Percentiles rank a stretch among this genome's conserved stretches.
These are phyloP conservation scores for Wickerhamomyces canadensis DNA, from an alignment of 805 yeast genomes.

Conservation along the genomic window DNA sequence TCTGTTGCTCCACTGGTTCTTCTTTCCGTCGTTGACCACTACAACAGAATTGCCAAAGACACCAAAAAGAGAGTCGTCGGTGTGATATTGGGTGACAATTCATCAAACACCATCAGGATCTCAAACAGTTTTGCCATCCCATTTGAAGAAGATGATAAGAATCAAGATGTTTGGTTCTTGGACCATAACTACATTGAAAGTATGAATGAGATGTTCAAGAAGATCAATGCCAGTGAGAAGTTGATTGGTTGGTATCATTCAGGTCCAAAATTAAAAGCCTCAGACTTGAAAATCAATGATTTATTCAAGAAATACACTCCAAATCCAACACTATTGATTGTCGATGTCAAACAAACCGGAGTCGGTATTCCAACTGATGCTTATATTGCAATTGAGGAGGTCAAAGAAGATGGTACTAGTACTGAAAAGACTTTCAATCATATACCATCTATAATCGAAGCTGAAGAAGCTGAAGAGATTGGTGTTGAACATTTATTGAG, in stretches of 20 bases:
- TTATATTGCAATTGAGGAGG: constrained; percentile 88
- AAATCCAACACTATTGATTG: constrained; percentile 80
- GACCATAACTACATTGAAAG: constrained; percentile 95
- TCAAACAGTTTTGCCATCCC: constrained; percentile 96
- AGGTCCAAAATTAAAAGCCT: constrained; percentile 85
- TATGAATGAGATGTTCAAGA: constrained; percentile 97
- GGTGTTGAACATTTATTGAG: constrained; percentile 96
- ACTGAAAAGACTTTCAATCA: constrained; percentile 92
- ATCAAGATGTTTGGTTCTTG: constrained; percentile 90
- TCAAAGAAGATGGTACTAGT: constrained; percentile 91
- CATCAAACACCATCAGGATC: constrained; percentile 55
- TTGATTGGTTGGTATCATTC: constrained; percentile 99
- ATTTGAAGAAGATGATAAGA: constrained; percentile 92
- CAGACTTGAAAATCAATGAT: constrained; percentile 90
- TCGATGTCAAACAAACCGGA: constrained; percentile 75
- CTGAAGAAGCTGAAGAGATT: constrained; percentile 98
- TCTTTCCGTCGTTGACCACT: constrained; percentile 92
- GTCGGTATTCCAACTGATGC: constrained; percentile 97
- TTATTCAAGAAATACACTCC: constrained; percentile 76
- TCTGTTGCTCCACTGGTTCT: constrained; percentile 94
- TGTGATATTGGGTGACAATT: constrained; percentile 81
- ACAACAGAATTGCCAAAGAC: constrained; percentile 75
- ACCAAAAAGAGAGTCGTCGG: constrained; percentile 86
- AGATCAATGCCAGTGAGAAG: constrained; percentile 94
- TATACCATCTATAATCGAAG: constrained; percentile 87